These are phyloP conservation scores for Polytrichum formosum DNA, from an alignment of 225 moss, liverwort and hornwort genomes.

Conservation along the genomic window DNA sequence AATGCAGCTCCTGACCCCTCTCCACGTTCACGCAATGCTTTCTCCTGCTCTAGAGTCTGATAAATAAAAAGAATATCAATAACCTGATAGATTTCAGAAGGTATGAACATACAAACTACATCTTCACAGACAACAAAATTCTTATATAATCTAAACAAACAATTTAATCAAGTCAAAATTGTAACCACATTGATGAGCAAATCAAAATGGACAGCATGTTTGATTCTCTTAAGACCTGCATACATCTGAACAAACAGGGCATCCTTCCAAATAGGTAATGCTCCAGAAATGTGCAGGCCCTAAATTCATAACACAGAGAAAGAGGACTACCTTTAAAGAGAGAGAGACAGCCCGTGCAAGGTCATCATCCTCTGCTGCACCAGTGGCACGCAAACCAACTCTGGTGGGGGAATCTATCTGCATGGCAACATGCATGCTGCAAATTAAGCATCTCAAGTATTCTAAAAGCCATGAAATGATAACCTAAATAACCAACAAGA, in stretches of 20 bases:
- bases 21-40: constrained; percentile 51
- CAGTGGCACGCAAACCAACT: constrained; percentile 1
- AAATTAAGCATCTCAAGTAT: neutral
- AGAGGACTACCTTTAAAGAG: constrained; percentile 46
- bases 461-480: neutral
- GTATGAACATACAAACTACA: too few species aligned
- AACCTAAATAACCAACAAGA: neutral
- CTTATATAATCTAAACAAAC: too few species aligned
- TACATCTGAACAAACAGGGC: too few species aligned
- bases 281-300: too few species aligned
- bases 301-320: constrained; percentile 2
- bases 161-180: too few species aligned
- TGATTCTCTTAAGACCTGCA: too few species aligned
- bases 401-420: constrained; percentile 7
- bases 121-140: too few species aligned
- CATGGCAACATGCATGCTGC: neutral
- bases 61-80: too few species aligned
- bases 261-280: too few species aligned
- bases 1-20: constrained; percentile 32
- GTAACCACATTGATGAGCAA: too few species aligned
- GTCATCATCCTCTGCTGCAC: constrained; percentile 54
- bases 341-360: constrained; percentile 60
- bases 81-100: too few species aligned
- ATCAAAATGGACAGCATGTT: too few species aligned
- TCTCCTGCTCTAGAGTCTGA: constrained; percentile 64